Percentiles rank a stretch among this genome's conserved stretches.
phyloP scores from a whole-genome alignment of 2,329 filamentous ascomycete species.

The Phialophora macrospora region DNA sequence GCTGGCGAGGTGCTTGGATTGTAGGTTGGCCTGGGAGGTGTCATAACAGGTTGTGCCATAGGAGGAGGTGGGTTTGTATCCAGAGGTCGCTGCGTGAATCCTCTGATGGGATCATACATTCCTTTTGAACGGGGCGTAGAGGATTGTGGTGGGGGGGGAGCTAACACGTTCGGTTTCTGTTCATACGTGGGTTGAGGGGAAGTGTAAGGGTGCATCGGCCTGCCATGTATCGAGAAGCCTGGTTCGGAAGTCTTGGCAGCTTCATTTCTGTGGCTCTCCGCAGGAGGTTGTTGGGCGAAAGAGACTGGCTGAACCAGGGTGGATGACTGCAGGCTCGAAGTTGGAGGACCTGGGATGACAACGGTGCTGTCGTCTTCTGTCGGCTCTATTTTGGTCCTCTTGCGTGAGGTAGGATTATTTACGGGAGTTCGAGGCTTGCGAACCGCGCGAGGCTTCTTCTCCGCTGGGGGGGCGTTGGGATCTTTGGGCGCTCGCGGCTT shows the following conservation, averaged over 20 bases:
- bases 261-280: slow-evolving; percentile 17
- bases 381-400: slow-evolving; percentile 51
- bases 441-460: slow-evolving; percentile 39
- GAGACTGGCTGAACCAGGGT: slow-evolving; percentile 34
- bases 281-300: slow-evolving; percentile 23
- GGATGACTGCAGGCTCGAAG: slow-evolving; percentile 31
- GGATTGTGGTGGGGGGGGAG: slow-evolving; percentile 37
- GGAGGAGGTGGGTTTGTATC: slow-evolving; percentile 59
- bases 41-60: slow-evolving; percentile 64
- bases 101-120: slow-evolving; percentile 88
- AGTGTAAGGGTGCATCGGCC: slow-evolving; percentile 32
- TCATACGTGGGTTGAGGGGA: slow-evolving; percentile 48
- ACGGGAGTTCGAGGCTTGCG: slow-evolving; percentile 38
- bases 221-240: slow-evolving; percentile 46
- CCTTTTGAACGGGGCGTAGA: slow-evolving; percentile 50
- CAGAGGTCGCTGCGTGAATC: slow-evolving; percentile 54
- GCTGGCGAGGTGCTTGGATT: slow-evolving; percentile 88
- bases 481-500: slow-evolving; percentile 46
- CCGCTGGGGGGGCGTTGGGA: slow-evolving; percentile 37
- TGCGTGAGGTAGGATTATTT: slow-evolving; percentile 52
- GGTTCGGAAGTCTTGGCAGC: slow-evolving; percentile 45
- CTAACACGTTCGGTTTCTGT: slow-evolving; percentile 46
- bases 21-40: slow-evolving; percentile 57
- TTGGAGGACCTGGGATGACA: slow-evolving; percentile 23
- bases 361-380: slow-evolving; percentile 24